Percentiles rank a stretch among this genome's conserved stretches.
These are phyloP conservation scores for Apium graveolens DNA, from an alignment of 129 eudicot species.

Conservation along the genomic window DNA sequence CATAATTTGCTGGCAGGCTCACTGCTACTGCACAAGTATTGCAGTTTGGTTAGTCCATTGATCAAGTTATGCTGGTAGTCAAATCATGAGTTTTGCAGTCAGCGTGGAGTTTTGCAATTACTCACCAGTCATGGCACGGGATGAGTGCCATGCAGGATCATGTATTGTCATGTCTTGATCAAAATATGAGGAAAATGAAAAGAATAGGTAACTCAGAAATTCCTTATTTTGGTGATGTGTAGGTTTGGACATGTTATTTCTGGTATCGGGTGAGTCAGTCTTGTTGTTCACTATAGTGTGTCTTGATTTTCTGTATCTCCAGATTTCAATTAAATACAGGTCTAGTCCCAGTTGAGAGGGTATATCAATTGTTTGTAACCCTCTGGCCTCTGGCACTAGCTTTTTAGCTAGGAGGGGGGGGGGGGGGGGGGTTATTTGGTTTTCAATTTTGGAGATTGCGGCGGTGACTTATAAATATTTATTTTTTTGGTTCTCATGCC, in stretches of 20 bases:
- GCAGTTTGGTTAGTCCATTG: constrained; percentile 13
- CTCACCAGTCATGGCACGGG: background rate
- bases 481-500: background rate
- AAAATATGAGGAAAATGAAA: background rate
- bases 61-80: constrained; percentile 16
- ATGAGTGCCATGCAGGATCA: constrained; percentile 1
- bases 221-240: background rate
- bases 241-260: background rate
- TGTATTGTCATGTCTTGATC: background rate
- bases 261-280: background rate
- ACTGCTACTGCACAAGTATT: background rate
- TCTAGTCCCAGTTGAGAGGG: constrained; percentile 1
- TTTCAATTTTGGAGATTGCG: background rate
- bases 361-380: background rate
- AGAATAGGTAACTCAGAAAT: background rate
- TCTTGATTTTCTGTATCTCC: background rate
- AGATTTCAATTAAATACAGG: background rate
- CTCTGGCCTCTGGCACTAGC: background rate
- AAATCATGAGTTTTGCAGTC: constrained; percentile 10
- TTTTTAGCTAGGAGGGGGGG: background rate
- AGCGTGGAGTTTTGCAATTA: constrained; percentile 15
- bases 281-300: background rate
- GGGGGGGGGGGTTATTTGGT: background rate
- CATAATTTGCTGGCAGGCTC: constrained; percentile 26
- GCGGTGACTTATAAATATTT: background rate